These are phyloP conservation scores for Cyberlindnera mrakii DNA, from an alignment of 805 yeast genomes.

Conservation along the genomic window DNA sequence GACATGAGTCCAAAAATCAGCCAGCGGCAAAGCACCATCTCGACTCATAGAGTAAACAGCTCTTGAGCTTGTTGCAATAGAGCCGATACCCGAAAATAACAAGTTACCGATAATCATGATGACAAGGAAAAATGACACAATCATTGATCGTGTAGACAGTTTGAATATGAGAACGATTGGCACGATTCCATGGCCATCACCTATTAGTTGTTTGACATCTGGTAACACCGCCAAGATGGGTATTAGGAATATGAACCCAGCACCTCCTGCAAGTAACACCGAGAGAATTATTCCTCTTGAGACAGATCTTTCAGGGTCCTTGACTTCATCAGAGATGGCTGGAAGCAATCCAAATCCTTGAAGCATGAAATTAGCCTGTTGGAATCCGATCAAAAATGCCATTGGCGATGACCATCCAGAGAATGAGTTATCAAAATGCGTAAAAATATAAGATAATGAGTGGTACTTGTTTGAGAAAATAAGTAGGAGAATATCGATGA, in stretches of 20 bases:
- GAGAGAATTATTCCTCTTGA: constrained; percentile 69
- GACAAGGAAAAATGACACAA: constrained; percentile 65
- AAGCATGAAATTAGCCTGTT: constrained; percentile 71
- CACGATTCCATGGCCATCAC: constrained; percentile 51
- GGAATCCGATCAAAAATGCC: constrained; percentile 73
- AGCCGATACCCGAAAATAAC: constrained; percentile 71
- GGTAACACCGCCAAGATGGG: constrained; percentile 72
- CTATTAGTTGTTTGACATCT: constrained; percentile 49
- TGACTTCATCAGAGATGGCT: constrained; percentile 78
- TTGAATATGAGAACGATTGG: constrained; percentile 77
- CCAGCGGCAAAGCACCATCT: constrained; percentile 73
- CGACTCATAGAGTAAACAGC: constrained; percentile 78
- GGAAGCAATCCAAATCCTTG: constrained; percentile 82
- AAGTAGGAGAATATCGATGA: constrained; percentile 58
- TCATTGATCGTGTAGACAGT: constrained; percentile 57
- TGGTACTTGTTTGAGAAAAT: constrained; percentile 53
- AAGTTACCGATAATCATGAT: constrained; percentile 63
- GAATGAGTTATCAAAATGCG: constrained; percentile 62
- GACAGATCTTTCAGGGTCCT: constrained; percentile 64
- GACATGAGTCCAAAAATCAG: constrained; percentile 59
- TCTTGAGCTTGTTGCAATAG: constrained; percentile 77
- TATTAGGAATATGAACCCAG: constrained; percentile 65
- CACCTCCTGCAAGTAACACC: constrained; percentile 55
- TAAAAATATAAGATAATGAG: constrained; percentile 51
- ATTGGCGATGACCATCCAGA: constrained; percentile 72